Evolutionary conservation across 2,329 filamentous ascomycete species (phyloP).

Genomic region (Xylaria sp.): DNA sequence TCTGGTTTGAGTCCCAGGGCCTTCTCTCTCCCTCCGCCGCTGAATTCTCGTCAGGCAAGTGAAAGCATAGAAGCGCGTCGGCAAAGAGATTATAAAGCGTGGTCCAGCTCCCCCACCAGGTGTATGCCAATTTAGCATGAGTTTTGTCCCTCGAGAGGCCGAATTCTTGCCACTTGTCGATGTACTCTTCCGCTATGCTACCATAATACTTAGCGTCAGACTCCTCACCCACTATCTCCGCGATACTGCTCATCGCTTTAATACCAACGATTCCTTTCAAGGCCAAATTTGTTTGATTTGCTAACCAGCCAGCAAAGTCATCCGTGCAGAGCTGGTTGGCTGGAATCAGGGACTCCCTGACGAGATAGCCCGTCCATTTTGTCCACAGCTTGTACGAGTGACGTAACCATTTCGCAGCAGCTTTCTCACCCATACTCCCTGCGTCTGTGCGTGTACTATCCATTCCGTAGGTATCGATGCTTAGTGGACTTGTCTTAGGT

Average conservation of each 20-base stretch:
- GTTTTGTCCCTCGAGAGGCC: slow-evolving; percentile 76
- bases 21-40: slow-evolving; percentile 38
- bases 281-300: slow-evolving; percentile 78
- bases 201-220: slow-evolving; percentile 69
- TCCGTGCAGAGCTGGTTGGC: slow-evolving; percentile 80
- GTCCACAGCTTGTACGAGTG: slow-evolving; percentile 75
- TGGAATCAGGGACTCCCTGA: slow-evolving; percentile 75
- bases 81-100: slow-evolving; percentile 83
- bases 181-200: slow-evolving; percentile 72
- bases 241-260: slow-evolving; percentile 78
- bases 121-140: slow-evolving; percentile 81
- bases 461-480: slow-evolving; percentile 56
- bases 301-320: slow-evolving; percentile 80
- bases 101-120: slow-evolving; percentile 85
- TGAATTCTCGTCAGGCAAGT: slow-evolving; percentile 54
- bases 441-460: slow-evolving; percentile 69
- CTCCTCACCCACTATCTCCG: slow-evolving; percentile 66
- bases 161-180: slow-evolving; percentile 76
- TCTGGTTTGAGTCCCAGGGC: slow-evolving; percentile 41
- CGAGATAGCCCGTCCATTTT: slow-evolving; percentile 79
- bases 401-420: slow-evolving; percentile 54
- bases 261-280: slow-evolving; percentile 83
- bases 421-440: slow-evolving; percentile 56
- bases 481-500: slow-evolving; percentile 35
- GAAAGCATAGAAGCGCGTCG: slow-evolving; percentile 82